Percentiles rank a stretch among this genome's conserved stretches.
Conservation (phyloP, 805 yeast genomes). For the Wickerhamomyces alni region DNA sequence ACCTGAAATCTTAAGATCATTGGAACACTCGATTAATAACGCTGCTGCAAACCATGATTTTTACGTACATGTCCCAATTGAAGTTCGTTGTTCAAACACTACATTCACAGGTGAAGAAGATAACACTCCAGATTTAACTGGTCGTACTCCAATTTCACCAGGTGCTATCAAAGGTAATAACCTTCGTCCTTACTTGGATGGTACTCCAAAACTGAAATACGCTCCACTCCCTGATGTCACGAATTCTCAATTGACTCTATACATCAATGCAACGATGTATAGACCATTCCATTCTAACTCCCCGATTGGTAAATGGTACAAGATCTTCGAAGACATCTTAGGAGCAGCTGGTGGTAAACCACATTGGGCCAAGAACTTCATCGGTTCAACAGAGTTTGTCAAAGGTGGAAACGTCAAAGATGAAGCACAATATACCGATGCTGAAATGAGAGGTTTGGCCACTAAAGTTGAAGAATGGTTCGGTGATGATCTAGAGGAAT, state of each 20-base stretch:
- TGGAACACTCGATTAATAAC: conserved; percentile 52
- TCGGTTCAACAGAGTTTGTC: conserved; percentile 45
- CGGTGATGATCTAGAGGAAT: conserved; percentile 60
- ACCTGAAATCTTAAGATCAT: conserved; percentile 58
- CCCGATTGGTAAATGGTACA: conserved; percentile 75
- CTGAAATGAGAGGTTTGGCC: conserved; percentile 77
- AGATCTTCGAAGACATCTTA: conserved; percentile 73
- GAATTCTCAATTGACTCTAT: conserved; percentile 75
- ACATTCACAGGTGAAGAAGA: conserved; percentile 31
- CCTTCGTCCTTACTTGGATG: conserved; percentile 75
- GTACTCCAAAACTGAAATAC: conserved; percentile 63
- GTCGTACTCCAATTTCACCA: conserved; percentile 45
- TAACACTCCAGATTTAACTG: conserved; percentile 40
- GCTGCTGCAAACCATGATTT: conserved; percentile 59
- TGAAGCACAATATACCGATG: conserved; percentile 42
- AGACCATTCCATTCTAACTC: conserved; percentile 82
- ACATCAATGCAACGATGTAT: conserved; percentile 91
- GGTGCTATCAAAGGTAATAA: conserved; percentile 87
- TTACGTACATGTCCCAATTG: conserved; percentile 93
- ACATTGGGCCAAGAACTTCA: conserved; percentile 96
- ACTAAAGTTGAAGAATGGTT: conserved; percentile 70
- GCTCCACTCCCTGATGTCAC: conserved; percentile 40
- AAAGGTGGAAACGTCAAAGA: conserved; percentile 21
- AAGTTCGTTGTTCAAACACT: conserved; percentile 88
- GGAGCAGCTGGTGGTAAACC: conserved; percentile 85